Evolutionary conservation across 2,329 filamentous ascomycete species (phyloP).

Genomic region (Penicillium sp.): DNA sequence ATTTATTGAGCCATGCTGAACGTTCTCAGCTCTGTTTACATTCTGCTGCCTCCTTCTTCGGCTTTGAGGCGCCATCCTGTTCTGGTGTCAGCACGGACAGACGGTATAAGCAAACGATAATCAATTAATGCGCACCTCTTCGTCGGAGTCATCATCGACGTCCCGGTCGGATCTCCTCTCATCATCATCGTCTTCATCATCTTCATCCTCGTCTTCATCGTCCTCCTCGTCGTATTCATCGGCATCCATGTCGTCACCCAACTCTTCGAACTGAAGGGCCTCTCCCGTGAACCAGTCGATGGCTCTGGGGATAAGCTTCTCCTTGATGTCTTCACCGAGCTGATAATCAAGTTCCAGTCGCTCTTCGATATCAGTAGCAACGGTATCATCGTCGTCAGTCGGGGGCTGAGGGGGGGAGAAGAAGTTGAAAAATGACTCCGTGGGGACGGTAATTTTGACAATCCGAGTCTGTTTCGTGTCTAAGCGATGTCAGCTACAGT

Average conservation of each 20-base stretch:
- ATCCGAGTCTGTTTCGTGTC: conserved; percentile 98
- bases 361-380: conserved; percentile 86
- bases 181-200: too few species aligned
- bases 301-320: conserved; percentile 95
- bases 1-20: too few species aligned
- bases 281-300: conserved; percentile 99
- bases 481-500: conserved; percentile 33
- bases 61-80: conserved; percentile 75
- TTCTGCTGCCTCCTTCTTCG: conserved; percentile 87
- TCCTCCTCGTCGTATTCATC: conserved; percentile 83
- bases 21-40: conserved; percentile 76
- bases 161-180: conserved; percentile 56
- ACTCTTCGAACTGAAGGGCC: conserved; percentile 89
- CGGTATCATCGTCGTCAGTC: conserved; percentile 57
- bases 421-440: conserved; percentile 98
- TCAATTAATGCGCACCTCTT: too few species aligned
- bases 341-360: conserved; percentile 93
- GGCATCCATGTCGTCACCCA: conserved; percentile 74
- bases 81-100: too few species aligned
- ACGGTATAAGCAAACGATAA: too few species aligned
- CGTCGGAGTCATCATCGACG: conserved; percentile 55
- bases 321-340: conserved; percentile 97
- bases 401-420: conserved; percentile 91
- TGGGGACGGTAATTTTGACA: conserved; percentile 97
- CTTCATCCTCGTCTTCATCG: conserved; percentile 83